Conservation (phyloP, 2,329 filamentous ascomycete species). For the Thielaviopsis musarum region DNA sequence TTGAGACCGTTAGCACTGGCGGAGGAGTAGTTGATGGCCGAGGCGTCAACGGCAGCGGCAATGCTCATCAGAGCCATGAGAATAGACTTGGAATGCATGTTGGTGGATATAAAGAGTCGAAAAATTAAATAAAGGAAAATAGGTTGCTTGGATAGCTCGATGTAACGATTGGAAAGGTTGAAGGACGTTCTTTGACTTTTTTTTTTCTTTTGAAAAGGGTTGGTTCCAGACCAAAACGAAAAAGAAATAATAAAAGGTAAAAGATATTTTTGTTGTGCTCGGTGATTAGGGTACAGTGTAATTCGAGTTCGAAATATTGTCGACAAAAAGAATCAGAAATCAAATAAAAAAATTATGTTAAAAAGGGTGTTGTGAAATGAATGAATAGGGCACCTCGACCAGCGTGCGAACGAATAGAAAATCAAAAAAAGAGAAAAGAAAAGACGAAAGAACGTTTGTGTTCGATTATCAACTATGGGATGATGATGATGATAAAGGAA, state of each 20-base stretch:
- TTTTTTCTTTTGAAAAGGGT: slow-evolving; percentile 16
- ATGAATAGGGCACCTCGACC: slow-evolving; percentile 11
- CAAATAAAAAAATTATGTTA: background rate
- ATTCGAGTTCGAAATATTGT: background rate
- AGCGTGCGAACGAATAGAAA: slow-evolving; percentile 11
- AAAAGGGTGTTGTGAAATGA: slow-evolving; percentile 5
- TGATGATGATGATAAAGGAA: slow-evolving; percentile 9
- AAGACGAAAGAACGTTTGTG: slow-evolving; percentile 10
- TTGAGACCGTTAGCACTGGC: slow-evolving; percentile 23
- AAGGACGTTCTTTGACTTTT: slow-evolving; percentile 14
- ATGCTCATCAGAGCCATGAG: slow-evolving; percentile 33
- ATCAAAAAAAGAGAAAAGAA: background rate
- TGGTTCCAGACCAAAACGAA: slow-evolving; percentile 34
- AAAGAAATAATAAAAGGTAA: slow-evolving; percentile 22
- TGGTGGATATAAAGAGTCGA: slow-evolving; percentile 16
- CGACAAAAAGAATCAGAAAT: background rate
- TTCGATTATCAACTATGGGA: slow-evolving; percentile 8
- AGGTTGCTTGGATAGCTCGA: slow-evolving; percentile 13
- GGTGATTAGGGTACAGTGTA: background rate
- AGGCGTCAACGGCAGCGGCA: slow-evolving; percentile 28
- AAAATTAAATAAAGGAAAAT: background rate
- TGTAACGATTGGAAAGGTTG: slow-evolving; percentile 16
- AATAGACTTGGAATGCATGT: slow-evolving; percentile 35
- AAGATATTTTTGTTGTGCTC: slow-evolving; percentile 7
- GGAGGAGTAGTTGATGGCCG: slow-evolving; percentile 22